A percentile compares a stretch with the other conserved stretches of the same genome.
phyloP scores from a whole-genome alignment of 2,329 filamentous ascomycete species.

The Apiospora hydei region DNA sequence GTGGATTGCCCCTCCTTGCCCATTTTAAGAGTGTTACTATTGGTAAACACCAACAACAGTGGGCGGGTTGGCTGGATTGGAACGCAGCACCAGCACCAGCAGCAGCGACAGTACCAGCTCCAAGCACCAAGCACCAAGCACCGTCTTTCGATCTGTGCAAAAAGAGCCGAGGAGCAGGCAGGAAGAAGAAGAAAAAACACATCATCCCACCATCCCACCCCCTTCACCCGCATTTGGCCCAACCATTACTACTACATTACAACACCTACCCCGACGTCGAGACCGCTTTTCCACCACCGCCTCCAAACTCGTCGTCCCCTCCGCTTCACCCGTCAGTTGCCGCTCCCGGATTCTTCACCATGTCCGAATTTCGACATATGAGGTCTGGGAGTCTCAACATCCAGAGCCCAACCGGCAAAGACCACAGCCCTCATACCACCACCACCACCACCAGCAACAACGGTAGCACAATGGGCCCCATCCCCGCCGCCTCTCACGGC shows the following conservation, averaged over 20 bases:
- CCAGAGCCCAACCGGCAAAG: constrained; percentile 28
- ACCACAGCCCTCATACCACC: background rate
- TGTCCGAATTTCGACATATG: constrained; percentile 63
- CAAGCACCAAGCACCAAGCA: too few relatives aligned
- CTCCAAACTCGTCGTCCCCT: constrained; percentile 12
- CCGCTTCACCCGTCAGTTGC: constrained; percentile 19
- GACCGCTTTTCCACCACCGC: constrained; percentile 16
- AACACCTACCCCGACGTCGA: constrained; percentile 16
- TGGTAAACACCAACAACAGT: constrained; percentile 18
- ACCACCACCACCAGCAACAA: constrained; percentile 36
- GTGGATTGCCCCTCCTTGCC: constrained; percentile 17
- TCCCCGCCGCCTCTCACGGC: constrained; percentile 28
- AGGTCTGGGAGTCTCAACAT: constrained; percentile 66
- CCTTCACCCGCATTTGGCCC: constrained; percentile 10
- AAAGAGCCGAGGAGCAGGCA: constrained; percentile 6
- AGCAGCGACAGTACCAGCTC: background rate
- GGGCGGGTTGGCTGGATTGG: constrained; percentile 11
- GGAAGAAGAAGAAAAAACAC: background rate
- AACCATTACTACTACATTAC: constrained; percentile 19
- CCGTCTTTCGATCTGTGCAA: constrained; percentile 6
- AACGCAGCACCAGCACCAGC: background rate
- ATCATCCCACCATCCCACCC: constrained; percentile 11
- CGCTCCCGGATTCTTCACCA: constrained; percentile 36
- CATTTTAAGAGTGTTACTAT: background rate
- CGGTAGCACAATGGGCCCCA: constrained; percentile 44